Evolutionary conservation across 352 stramenopile species (phyloP).

Genomic region (Phytophthora chlamydospora): DNA sequence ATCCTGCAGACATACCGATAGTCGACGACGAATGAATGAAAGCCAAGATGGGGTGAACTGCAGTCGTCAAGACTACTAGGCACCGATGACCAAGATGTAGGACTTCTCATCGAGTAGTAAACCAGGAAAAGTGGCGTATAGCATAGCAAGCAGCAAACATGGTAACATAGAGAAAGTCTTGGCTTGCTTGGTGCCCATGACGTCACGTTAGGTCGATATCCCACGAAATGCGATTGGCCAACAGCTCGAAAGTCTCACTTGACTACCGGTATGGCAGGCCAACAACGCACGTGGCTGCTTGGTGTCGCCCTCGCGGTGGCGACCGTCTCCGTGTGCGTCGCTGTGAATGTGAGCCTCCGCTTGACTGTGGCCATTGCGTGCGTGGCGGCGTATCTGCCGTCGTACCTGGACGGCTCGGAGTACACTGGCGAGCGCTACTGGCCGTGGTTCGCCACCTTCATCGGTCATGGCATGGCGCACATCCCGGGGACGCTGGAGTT

Average conservation of each 20-base stretch:
- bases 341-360: constrained; percentile 23
- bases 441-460: constrained; percentile 59
- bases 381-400: constrained; percentile 55
- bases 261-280: constrained; percentile 18
- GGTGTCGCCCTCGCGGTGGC: constrained; percentile 38
- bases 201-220: background rate
- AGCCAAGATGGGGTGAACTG: too few species aligned
- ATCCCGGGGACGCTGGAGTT: constrained; percentile 72
- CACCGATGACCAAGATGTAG: too few species aligned
- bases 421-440: constrained; percentile 64
- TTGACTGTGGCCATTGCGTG: constrained; percentile 30
- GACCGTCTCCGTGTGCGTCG: constrained; percentile 36
- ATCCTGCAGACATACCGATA: constrained; percentile 14
- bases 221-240: background rate
- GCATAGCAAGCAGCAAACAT: too few species aligned
- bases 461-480: constrained; percentile 33
- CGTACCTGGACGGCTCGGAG: constrained; percentile 62
- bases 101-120: too few species aligned
- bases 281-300: constrained; percentile 38
- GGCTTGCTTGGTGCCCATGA: background rate
- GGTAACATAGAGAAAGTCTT: background rate
- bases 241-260: constrained; percentile 10
- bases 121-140: background rate
- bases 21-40: background rate
- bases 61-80: too few species aligned